These are phyloP conservation scores for Candida jianshihensis DNA, from an alignment of 805 yeast genomes.

Conservation along the genomic window DNA sequence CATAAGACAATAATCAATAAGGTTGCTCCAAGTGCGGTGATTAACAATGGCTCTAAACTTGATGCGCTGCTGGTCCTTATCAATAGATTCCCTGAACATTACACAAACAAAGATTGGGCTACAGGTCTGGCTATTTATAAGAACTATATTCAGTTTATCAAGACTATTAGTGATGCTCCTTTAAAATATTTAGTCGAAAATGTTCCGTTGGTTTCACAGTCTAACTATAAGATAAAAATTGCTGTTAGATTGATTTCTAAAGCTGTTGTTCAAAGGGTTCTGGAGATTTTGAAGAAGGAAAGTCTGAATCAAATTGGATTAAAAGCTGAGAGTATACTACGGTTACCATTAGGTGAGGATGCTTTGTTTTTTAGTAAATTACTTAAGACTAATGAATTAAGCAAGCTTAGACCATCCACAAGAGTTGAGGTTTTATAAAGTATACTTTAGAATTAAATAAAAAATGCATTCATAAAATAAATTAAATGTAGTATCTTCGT, in stretches of 20 bases:
- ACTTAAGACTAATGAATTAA: neutral
- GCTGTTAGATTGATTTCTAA: conserved; percentile 50
- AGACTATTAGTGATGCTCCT: conserved; percentile 17
- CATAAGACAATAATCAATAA: conserved; percentile 45
- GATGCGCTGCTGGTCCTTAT: conserved; percentile 30
- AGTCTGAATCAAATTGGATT: conserved; percentile 12
- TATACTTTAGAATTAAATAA: neutral
- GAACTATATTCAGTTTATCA: conserved; percentile 35
- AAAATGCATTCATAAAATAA: no score
- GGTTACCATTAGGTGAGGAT: conserved; percentile 37
- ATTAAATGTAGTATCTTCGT: no score
- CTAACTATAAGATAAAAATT: conserved; percentile 33
- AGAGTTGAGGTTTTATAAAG: neutral
- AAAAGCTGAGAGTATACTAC: conserved; percentile 28
- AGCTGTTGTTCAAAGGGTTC: conserved; percentile 28
- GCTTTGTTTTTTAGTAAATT: neutral
- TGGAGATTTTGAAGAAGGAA: conserved; percentile 9
- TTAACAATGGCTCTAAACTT: conserved; percentile 33
- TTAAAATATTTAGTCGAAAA: conserved; percentile 38
- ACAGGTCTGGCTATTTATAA: conserved; percentile 54
- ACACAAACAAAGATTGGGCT: conserved; percentile 42
- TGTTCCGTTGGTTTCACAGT: conserved; percentile 34
- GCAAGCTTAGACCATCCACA: neutral
- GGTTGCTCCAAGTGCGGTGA: conserved; percentile 71
- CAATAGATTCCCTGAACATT: conserved; percentile 35